phyloP scores from a whole-genome alignment of 192 early-diverging fungal species.

The Podochytrium sp. region DNA sequence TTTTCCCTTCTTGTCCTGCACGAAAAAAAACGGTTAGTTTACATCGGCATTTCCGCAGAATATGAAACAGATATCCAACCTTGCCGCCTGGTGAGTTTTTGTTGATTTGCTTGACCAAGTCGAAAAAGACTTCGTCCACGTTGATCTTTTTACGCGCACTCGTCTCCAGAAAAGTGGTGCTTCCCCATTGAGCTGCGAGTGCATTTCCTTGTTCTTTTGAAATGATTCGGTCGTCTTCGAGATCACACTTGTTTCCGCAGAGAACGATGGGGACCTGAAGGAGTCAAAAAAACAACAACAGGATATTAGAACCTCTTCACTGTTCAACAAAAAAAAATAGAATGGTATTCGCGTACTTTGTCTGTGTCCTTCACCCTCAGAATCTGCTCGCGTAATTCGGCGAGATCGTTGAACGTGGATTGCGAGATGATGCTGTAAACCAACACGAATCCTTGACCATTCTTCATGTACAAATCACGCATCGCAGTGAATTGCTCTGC shows the following conservation, averaged over 20 bases:
- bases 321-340: background rate
- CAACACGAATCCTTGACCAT: constrained; percentile 69
- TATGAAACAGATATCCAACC: constrained; percentile 31
- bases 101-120: constrained; percentile 90
- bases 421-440: constrained; percentile 69
- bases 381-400: constrained; percentile 66
- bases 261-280: constrained; percentile 66
- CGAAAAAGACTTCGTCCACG: constrained; percentile 91
- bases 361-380: constrained; percentile 67
- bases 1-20: constrained; percentile 46
- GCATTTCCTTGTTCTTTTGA: constrained; percentile 67
- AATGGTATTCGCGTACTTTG: constrained; percentile 45
- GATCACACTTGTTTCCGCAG: constrained; percentile 68
- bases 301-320: too few species aligned
- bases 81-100: constrained; percentile 71
- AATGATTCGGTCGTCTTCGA: constrained; percentile 65
- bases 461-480: constrained; percentile 74
- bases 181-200: constrained; percentile 70
- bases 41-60: too few species aligned
- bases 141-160: constrained; percentile 85
- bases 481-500: constrained; percentile 71
- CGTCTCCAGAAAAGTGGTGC: constrained; percentile 82
- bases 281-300: too few species aligned
- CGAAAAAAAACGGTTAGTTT: background rate
- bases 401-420: constrained; percentile 66